Evolutionary conservation across 2,329 filamentous ascomycete species (phyloP).

Genomic region (Ciborinia camelliae): DNA sequence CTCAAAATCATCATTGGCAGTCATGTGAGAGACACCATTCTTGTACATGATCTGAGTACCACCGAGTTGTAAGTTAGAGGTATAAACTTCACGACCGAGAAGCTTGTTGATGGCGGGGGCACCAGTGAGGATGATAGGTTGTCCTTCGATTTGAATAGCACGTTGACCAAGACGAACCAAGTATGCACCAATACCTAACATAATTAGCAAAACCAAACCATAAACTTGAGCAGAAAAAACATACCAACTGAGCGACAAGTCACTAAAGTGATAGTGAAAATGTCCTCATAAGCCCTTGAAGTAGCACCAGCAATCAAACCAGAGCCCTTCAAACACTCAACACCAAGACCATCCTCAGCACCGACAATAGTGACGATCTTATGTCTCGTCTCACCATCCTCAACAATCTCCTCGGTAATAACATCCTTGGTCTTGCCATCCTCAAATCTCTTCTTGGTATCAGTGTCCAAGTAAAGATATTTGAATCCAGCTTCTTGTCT

Average conservation of each 20-base stretch:
- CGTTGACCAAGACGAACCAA: constrained; percentile 96
- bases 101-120: constrained; percentile 97
- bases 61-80: constrained; percentile 97
- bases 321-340: constrained; percentile 94
- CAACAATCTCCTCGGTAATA: constrained; percentile 81
- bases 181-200: constrained; percentile 86
- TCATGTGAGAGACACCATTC: constrained; percentile 99
- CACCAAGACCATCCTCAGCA: constrained; percentile 91
- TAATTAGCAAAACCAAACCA: constrained; percentile 34
- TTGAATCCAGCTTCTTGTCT: constrained; percentile 90
- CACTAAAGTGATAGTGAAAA: constrained; percentile 96
- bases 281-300: constrained; percentile 94
- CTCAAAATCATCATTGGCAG: constrained; percentile 93
- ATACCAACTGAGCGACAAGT: constrained; percentile 94
- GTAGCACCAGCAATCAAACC: constrained; percentile 98
- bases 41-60: constrained; percentile 99
- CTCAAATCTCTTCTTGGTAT: constrained; percentile 82
- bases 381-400: constrained; percentile 85
- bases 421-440: constrained; percentile 71
- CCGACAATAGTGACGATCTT: constrained; percentile 93
- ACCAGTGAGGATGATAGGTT: constrained; percentile 98
- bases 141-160: constrained; percentile 97
- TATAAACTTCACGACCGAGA: constrained; percentile 96
- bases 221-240: constrained; percentile 25
- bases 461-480: constrained; percentile 89